A percentile compares a stretch with the other conserved stretches of the same genome.
These are phyloP conservation scores for Letharia lupina DNA, from an alignment of 495 filamentous ascomycete species.

Conservation along the genomic window DNA sequence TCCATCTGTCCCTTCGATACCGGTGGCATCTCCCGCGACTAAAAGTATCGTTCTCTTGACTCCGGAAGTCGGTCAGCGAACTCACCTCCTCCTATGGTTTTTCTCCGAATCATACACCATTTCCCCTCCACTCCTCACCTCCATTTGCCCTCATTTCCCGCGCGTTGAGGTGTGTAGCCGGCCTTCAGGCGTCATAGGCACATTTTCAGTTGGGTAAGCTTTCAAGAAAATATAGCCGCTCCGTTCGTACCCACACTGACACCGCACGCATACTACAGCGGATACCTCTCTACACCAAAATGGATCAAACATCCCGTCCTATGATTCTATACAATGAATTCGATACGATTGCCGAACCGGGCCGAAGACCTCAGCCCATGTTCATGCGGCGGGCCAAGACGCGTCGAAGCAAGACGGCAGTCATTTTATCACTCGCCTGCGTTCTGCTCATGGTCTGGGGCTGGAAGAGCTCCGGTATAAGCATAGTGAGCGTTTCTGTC, in stretches of 20 bases:
- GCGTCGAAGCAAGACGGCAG: conserved; percentile 21
- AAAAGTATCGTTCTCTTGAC: conserved; percentile 9
- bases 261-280: background rate
- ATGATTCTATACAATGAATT: conserved; percentile 20
- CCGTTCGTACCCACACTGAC: background rate
- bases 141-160: background rate
- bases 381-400: conserved; percentile 25
- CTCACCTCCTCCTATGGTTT: background rate
- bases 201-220: background rate
- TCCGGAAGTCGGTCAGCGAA: conserved; percentile 1
- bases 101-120: background rate
- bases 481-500: conserved; percentile 10
- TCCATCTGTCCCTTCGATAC: background rate
- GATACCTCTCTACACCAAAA: background rate
- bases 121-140: background rate
- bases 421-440: conserved; percentile 14
- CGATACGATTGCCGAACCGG: conserved; percentile 24
- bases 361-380: conserved; percentile 19
- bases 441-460: conserved; percentile 20
- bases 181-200: background rate
- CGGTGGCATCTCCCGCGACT: background rate
- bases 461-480: conserved; percentile 23
- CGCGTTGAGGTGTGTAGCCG: background rate
- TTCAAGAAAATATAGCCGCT: background rate
- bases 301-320: conserved; percentile 12